Evolutionary conservation across 1,139 yeast genomes (phyloP), one percentile per base, ranked within the genome.

Genomic region (Magnusiomyces clavatus): DNA sequence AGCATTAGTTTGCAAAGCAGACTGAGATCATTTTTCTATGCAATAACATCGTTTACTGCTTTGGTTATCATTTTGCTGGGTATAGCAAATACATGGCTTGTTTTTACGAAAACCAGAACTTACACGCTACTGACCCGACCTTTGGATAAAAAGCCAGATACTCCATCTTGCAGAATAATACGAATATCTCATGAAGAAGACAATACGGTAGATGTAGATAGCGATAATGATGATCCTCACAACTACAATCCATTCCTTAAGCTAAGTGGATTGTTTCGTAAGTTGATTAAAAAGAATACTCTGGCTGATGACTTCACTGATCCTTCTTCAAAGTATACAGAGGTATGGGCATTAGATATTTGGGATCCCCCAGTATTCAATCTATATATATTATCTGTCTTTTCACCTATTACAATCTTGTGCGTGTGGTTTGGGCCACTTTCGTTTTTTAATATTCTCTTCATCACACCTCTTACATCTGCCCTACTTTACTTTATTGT

Each of bases 291-390:
- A 45, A 14, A 38, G 48, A 13, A 3, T 24, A 6, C 29, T 39
- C 10, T 50, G 17, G 29, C 34, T 46, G 20, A 50, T 41, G 14
- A 31, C 40, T 13, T 10, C 36, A n/a, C 37, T 41, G 35, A 34
- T 29, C 34, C 47, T 43, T 16, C 51, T 4, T 13, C n/a, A 10
- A 37, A 10, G 5, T 37, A 37, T 10, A 37, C 54, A 19, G 37
- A 62, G n/a, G 51, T 64, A 16, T 83, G 83, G 79, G 77, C 77
- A 51, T 63, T 84, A 48, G 70, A 68, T 40, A 76, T 79, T 50
- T 82, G 88, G 88, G 68, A 70, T 38, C 87, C 87, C 0, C 72
- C 82, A 0, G 69, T 71, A 52, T 80, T 81, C 60, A 70, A 72
- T 31, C 67, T 82, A 6, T 67, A 69, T 47, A 64, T 77, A 12